Evolutionary conservation across 345 rosid genomes (phyloP).

Genomic region (Alliaria petiolata): DNA sequence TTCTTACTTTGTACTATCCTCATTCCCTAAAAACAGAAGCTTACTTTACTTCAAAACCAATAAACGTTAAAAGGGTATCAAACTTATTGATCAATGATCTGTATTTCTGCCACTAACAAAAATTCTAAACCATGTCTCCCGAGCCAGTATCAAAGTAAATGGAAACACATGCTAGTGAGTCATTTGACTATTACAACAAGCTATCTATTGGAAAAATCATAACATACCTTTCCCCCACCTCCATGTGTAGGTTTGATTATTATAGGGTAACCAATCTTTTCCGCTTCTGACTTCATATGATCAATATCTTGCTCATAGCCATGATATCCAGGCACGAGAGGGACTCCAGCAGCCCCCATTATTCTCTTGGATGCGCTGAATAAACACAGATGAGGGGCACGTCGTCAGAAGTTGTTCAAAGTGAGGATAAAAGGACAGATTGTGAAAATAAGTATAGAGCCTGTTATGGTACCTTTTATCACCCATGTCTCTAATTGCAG

Average conservation of each 20-base stretch:
- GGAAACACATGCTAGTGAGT: slow-evolving; percentile 2
- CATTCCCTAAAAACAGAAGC: slow-evolving; percentile 71
- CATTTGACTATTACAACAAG: neutral
- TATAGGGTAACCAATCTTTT: slow-evolving; percentile 79
- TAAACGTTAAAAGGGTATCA: neutral
- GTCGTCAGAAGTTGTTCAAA: neutral
- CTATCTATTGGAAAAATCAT: neutral
- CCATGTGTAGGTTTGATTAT: slow-evolving; percentile 96
- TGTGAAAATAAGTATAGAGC: neutral
- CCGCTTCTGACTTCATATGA: slow-evolving; percentile 80
- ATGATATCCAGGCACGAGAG: slow-evolving; percentile 93
- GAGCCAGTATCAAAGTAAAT: neutral
- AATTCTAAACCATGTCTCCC: neutral
- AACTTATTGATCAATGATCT: neutral
- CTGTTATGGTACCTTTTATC: slow-evolving; percentile 66
- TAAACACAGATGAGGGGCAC: slow-evolving; percentile 16
- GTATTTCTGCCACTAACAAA: neutral
- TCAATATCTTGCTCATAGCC: slow-evolving; percentile 83
- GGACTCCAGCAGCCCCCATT: slow-evolving; percentile 98
- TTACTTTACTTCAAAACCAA: slow-evolving; percentile 20
- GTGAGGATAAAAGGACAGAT: neutral
- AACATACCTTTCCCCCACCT: slow-evolving; percentile 86
- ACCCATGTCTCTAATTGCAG: slow-evolving; percentile 96
- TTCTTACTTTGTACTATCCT: slow-evolving; percentile 64
- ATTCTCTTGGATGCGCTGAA: slow-evolving; percentile 88